Base-by-base conservation (phyloP, 306 rosid species). In the Vachellia collinsii region DNA sequence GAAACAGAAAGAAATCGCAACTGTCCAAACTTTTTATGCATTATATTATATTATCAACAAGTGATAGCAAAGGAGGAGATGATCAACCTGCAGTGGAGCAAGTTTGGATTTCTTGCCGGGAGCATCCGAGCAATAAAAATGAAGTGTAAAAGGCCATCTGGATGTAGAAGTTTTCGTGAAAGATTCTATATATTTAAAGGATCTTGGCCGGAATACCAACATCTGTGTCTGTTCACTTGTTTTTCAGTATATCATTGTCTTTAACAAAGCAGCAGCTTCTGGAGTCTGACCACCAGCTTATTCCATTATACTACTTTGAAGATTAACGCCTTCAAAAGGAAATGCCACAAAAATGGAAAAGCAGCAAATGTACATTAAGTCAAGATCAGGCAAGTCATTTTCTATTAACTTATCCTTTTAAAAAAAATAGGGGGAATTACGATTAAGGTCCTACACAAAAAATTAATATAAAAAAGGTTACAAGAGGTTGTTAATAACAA, bases 61-160 rank as follows among this genome's bases (percentile, higher is more conserved):
- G 81, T 77, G 22, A 59, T 36, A 42, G 12, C 34, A 48, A 72
- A 62, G 46, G 77, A 74, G 64, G 20, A 29, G 56, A 61, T 25
- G 68, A 83, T 11, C 63, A 86, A 93, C 99, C 98, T 95, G 97
- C 51, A 91, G 85, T 72, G 98, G 99, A 72, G 98, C 93, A 76
- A 90, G 91, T 86, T 91, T 95, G 12, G 93, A 82, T 74, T 85
- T 95, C 84, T 83, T 88, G 65, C 25, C 77, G 37, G 92, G 86
- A 36, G 86, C 36, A 75, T 88, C 88, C 0, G 94, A 88, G 85
- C 79, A 90, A 67, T 85, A 79, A 64, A 79, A 86, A 61, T 68
- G 68, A 42, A 77, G 68, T 7, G 89, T 72, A 78, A 80, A 73
- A 64, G 81, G 63, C 92, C 94, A 90, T 67, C 86, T 89, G 78